phyloP scores from a whole-genome alignment of 2,329 filamentous ascomycete genomes.

The Aspergillus sergii region DNA sequence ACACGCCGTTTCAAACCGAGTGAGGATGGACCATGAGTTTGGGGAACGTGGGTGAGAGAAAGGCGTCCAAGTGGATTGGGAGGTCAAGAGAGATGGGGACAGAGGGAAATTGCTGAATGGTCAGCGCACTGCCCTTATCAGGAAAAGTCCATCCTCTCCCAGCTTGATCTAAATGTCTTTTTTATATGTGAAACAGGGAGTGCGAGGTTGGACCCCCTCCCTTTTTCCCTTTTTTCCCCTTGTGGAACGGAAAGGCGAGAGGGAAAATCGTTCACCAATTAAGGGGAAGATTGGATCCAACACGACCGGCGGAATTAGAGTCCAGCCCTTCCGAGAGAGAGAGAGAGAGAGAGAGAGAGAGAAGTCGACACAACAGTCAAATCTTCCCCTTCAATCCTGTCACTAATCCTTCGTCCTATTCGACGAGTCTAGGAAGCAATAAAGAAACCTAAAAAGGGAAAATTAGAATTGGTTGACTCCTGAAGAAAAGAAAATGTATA shows the following conservation, averaged over 20 bases:
- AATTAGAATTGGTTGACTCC: not conserved
- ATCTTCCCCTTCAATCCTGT: not conserved
- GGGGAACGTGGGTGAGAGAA: constrained; percentile 5
- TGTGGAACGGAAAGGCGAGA: constrained; percentile 6
- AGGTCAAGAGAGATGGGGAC: constrained; percentile 18
- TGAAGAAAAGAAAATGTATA: not conserved
- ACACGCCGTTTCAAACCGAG: constrained; percentile 22
- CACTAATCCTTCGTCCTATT: not conserved
- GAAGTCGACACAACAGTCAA: not conserved
- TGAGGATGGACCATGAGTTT: constrained; percentile 9
- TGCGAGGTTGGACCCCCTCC: not conserved
- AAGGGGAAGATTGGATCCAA: not conserved
- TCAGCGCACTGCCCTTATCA: constrained; percentile 31
- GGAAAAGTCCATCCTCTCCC: constrained; percentile 25
- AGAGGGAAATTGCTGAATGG: constrained; percentile 26
- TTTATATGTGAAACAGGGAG: not conserved
- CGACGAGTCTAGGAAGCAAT: not conserved
- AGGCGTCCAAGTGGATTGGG: constrained; percentile 17
- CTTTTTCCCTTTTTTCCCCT: not conserved
- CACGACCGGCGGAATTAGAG: not conserved
- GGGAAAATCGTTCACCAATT: not conserved
- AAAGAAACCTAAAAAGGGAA: not conserved
- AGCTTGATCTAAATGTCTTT: not conserved
- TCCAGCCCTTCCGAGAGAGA: not conserved
- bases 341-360: constrained; percentile 2